Base-by-base conservation (phyloP, 768 basidiomycete species). In the Pleurotus salmoneostramineus region DNA sequence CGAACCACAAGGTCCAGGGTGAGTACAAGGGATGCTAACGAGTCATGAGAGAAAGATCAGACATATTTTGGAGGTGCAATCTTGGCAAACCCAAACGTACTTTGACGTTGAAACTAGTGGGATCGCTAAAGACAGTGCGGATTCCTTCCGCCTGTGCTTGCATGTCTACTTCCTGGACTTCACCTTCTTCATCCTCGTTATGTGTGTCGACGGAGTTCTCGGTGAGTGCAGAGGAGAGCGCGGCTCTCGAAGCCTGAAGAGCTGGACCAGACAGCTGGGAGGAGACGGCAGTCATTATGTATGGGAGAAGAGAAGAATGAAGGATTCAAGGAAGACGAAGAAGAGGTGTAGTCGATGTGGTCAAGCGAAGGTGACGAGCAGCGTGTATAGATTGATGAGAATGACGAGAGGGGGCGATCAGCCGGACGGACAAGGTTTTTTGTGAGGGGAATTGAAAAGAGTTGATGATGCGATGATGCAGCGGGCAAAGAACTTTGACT, bases 1-100 rank as follows among this genome's bases (percentile, higher is more conserved):
- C 96, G 70, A 98, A 99, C 94, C 94, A 98, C 32, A 99, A 85
- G 5, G 95, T 98, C 95, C 95, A 97, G 6, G 90, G 80, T 32
- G 95, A 94, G 72, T 85, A 96, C 45, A 98, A 83, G 10, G 95
- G 95, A 69, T 98, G 95, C 95, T 97, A 64, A 36, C 47, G 32
- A 21, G 46, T 40, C 44, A 34, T 36, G n/a, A 5, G 12, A 49
- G 31, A 33, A n/a, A 52, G 46, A 45, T 56, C 14, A 58, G 44
- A 43, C 65, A 34, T 58, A 60, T 17, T 46, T 0, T 17, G 51
- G 43, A 32, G 6, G 42, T 8, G 8, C 1, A 40, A 27, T 27
- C n/a, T 40, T 40, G 37, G 36, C 48, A 50, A 55, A 46, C 36
- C 21, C 21, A 59, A 6, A 66, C 68, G 47, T 50, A 95, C 96